Conservation (phyloP, 2,329 filamentous ascomycete genomes). For the Aspergillus brunneoviolaceus region DNA sequence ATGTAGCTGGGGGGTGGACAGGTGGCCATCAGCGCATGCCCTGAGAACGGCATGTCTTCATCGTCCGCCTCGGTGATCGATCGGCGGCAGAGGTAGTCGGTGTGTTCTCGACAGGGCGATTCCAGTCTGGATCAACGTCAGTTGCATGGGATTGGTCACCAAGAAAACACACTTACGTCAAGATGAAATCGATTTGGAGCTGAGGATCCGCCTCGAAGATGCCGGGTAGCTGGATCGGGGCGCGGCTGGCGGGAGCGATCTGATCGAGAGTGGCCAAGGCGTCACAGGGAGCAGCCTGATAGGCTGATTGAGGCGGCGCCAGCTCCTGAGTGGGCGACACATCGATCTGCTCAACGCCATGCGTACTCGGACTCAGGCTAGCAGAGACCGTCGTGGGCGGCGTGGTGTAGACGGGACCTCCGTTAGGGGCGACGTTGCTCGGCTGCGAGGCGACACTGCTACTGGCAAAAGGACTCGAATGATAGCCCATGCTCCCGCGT, state of each 20-base stretch:
- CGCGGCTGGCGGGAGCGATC: constrained; percentile 18
- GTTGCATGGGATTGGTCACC: not conserved
- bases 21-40: constrained; percentile 90
- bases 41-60: constrained; percentile 64
- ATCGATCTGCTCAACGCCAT: constrained; percentile 29
- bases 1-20: constrained; percentile 73
- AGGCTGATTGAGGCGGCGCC: constrained; percentile 24
- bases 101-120: constrained; percentile 46
- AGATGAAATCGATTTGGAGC: constrained; percentile 49
- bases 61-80: constrained; percentile 56
- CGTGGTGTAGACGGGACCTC: constrained; percentile 30
- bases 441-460: constrained; percentile 40
- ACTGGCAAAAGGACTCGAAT: constrained; percentile 44
- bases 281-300: constrained; percentile 24
- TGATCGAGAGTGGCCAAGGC: constrained; percentile 27
- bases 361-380: constrained; percentile 31
- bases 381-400: constrained; percentile 33
- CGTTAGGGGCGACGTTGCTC: constrained; percentile 23
- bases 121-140: constrained; percentile 52
- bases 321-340: constrained; percentile 29
- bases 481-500: constrained; percentile 27
- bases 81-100: constrained; percentile 91
- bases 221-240: constrained; percentile 26
- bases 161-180: constrained; percentile 39
- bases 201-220: constrained; percentile 49